Percentiles rank a stretch among this genome's conserved stretches.
These are phyloP conservation scores for Metarhizium robertsii DNA, from an alignment of 2,329 filamentous ascomycete species.

Conservation along the genomic window DNA sequence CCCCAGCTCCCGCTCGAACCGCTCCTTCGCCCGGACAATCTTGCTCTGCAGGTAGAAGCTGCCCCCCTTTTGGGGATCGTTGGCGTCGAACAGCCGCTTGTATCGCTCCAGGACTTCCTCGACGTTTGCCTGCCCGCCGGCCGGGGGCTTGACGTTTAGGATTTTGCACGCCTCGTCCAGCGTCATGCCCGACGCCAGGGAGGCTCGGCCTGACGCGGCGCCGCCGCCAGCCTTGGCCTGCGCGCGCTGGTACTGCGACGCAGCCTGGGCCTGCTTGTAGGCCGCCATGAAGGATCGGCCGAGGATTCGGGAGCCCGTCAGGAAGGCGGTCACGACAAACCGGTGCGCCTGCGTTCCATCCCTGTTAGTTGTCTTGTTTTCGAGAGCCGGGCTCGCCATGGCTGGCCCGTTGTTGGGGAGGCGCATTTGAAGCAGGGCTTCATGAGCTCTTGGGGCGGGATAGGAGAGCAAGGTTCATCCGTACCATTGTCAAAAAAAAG, in stretches of 20 bases:
- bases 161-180: slow-evolving; percentile 97
- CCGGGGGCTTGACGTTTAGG: slow-evolving; percentile 83
- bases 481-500: slow-evolving; percentile 18
- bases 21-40: slow-evolving; percentile 79
- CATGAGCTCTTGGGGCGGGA: not conserved
- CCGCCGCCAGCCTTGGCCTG: slow-evolving; percentile 54
- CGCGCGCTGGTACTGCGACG: slow-evolving; percentile 70
- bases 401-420: not conserved
- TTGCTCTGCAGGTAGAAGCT: slow-evolving; percentile 99
- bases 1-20: slow-evolving; percentile 79
- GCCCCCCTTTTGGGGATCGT: slow-evolving; percentile 90
- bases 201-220: slow-evolving; percentile 42
- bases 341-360: slow-evolving; percentile 66
- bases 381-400: not conserved
- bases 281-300: slow-evolving; percentile 89
- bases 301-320: slow-evolving; percentile 85
- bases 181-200: slow-evolving; percentile 63
- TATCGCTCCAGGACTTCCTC: slow-evolving; percentile 77
- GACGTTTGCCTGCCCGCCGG: slow-evolving; percentile 62
- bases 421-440: not conserved
- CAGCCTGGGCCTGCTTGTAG: slow-evolving; percentile 88
- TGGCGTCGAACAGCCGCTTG: slow-evolving; percentile 89
- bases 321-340: slow-evolving; percentile 77
- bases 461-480: slow-evolving; percentile 6
- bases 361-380: not conserved